These are phyloP conservation scores for Keithomyces neogunnii DNA, from an alignment of 2,329 filamentous ascomycete species.

Conservation along the genomic window DNA sequence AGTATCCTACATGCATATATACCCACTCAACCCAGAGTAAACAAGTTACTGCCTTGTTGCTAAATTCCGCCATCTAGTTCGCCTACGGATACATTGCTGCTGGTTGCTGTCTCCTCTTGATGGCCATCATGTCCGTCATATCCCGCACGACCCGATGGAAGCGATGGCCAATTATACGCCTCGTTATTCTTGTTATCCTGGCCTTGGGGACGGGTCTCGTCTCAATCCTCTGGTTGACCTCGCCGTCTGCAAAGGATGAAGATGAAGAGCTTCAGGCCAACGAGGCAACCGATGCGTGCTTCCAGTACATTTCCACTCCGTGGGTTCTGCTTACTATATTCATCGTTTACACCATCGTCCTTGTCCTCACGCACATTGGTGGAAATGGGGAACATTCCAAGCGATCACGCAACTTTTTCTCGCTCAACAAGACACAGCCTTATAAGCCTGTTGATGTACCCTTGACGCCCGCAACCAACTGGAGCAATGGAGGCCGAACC, in stretches of 20 bases:
- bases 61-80: constrained; percentile 17
- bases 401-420: constrained; percentile 6
- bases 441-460: constrained; percentile 9
- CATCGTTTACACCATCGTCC: constrained; percentile 23
- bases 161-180: constrained; percentile 23
- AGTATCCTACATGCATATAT: constrained; percentile 6
- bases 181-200: constrained; percentile 19
- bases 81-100: constrained; percentile 25
- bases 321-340: constrained; percentile 26
- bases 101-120: constrained; percentile 22
- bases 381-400: constrained; percentile 4
- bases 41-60: background rate
- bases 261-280: background rate
- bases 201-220: constrained; percentile 21
- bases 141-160: constrained; percentile 22
- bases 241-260: background rate
- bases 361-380: constrained; percentile 25
- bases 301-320: constrained; percentile 15
- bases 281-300: background rate
- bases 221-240: constrained; percentile 16
- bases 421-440: constrained; percentile 5
- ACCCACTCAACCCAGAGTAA: too few species aligned
- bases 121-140: constrained; percentile 21
- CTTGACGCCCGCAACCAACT: constrained; percentile 1
- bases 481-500: background rate